A percentile compares a stretch with the other conserved stretches of the same genome.
Evolutionary conservation across 2,329 filamentous ascomycete genomes (phyloP).

Genomic region (Emydomyces testavorans): DNA sequence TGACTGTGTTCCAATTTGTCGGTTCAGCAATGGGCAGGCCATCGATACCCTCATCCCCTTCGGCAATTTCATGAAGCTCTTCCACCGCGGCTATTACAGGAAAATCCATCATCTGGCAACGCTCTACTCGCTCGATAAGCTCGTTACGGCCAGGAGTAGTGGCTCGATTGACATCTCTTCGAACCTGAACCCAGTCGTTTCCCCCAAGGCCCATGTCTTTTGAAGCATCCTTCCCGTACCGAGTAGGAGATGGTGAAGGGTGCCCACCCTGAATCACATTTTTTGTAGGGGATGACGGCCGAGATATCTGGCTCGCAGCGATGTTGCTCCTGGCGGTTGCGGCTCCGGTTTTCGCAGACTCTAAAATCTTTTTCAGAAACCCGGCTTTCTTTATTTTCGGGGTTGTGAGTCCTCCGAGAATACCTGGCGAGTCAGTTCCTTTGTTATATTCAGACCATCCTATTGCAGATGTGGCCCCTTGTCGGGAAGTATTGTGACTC

Average conservation of each 20-base stretch:
- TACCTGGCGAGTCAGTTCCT: slow-evolving; percentile 50
- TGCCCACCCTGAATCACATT: slow-evolving; percentile 39
- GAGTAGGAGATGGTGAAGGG: slow-evolving; percentile 26
- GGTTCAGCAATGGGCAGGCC: slow-evolving; percentile 72
- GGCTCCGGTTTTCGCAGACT: slow-evolving; percentile 85
- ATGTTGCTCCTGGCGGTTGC: slow-evolving; percentile 81
- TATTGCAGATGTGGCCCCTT: slow-evolving; percentile 50
- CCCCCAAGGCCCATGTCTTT: slow-evolving; percentile 58
- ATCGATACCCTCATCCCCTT: slow-evolving; percentile 82
- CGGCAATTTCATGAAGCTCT: slow-evolving; percentile 68
- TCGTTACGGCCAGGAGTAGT: slow-evolving; percentile 89
- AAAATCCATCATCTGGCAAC: slow-evolving; percentile 90
- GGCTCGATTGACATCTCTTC: slow-evolving; percentile 87
- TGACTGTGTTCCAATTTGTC: slow-evolving; percentile 67
- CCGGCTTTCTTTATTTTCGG: slow-evolving; percentile 74
- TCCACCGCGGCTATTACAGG: slow-evolving; percentile 81
- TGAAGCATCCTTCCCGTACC: slow-evolving; percentile 41
- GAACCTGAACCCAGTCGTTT: slow-evolving; percentile 89
- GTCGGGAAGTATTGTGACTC: slow-evolving; percentile 57
- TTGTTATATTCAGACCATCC: slow-evolving; percentile 45
- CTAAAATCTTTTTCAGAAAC: slow-evolving; percentile 91
- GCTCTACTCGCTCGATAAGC: slow-evolving; percentile 67
- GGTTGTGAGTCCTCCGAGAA: slow-evolving; percentile 63
- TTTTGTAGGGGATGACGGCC: slow-evolving; percentile 40
- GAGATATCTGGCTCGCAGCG: slow-evolving; percentile 47